Base-by-base conservation (phyloP, 495 filamentous ascomycete genomes). In the Daldinia childiae region DNA sequence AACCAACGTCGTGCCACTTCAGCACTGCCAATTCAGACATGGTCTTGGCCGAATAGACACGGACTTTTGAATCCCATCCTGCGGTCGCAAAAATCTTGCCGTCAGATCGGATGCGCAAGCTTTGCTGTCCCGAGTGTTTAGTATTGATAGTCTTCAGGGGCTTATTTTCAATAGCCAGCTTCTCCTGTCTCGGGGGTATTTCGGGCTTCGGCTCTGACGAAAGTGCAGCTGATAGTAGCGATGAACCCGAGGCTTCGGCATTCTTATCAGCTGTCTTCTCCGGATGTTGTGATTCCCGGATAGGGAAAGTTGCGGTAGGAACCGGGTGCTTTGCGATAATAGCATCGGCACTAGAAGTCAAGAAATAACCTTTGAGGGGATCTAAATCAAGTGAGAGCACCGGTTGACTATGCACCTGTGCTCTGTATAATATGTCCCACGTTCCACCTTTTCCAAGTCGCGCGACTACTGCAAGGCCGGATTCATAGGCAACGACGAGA, bases 1-100 rank as follows among this genome's bases (percentile, higher is more conserved):
- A 93, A 17, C 95, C 95, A 38, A 91, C 91, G 67, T 90, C 88
- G 78, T 98, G 95, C 95, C 96, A 98, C 80, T 96, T 97, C 69
- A 98, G 80, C 65, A 98, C 95, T 4, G 95, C 95, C 2, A 99
- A 74, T 80, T 98, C 95, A 72, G 90, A 91, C 86, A 98, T 86
- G 0, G 89, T 91, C 75, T 91, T 93, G 12, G 86, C 77, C 1
- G 90, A 91, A 77, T 98, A 99, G 7, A 98, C 90, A 17, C 95
- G 81, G 0, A 93, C 81, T 45, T 88, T 87, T 0, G 88, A 85
- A 78, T 99, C 95, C 95, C 95, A 99, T 11, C 95, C 95, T 7
- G 93, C 95, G 0, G 95, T 98, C 12, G 91, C 93, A 74, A 97
- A 93, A 6, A 98, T 83, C 75, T 87, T 90, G 5, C 88, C 91